A percentile compares a stretch with the other conserved stretches of the same genome.
These are phyloP conservation scores for Pseudopithomyces maydicus DNA, from an alignment of 2,329 filamentous ascomycete species.

Conservation along the genomic window DNA sequence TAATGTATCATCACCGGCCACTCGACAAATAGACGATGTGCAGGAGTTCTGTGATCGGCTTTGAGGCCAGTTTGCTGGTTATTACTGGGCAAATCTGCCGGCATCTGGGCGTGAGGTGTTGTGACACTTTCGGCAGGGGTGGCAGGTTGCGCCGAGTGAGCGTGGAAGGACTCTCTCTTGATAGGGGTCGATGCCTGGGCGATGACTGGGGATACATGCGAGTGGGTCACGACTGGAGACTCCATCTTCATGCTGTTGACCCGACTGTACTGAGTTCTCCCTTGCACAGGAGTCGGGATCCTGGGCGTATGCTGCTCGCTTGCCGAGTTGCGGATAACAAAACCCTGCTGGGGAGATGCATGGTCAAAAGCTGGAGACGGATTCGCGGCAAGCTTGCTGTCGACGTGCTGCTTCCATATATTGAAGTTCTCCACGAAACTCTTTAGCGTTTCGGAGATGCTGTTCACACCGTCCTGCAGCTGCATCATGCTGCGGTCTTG, in stretches of 20 bases:
- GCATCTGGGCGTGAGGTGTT: slow-evolving; percentile 28
- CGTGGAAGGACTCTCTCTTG: slow-evolving; percentile 34
- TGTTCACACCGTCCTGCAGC: slow-evolving; percentile 52
- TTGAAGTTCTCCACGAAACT: slow-evolving; percentile 38
- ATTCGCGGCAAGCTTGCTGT: slow-evolving; percentile 29
- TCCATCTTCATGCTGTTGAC: slow-evolving; percentile 43
- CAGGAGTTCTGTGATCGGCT: slow-evolving; percentile 87
- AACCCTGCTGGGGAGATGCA: slow-evolving; percentile 36
- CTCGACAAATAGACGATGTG: slow-evolving; percentile 73
- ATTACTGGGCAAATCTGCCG: slow-evolving; percentile 1
- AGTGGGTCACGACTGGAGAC: slow-evolving; percentile 33
- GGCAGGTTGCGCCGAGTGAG: slow-evolving; percentile 32
- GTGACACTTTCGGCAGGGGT: slow-evolving; percentile 41
- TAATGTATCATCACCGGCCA: slow-evolving; percentile 64
- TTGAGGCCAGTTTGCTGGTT: slow-evolving; percentile 61
- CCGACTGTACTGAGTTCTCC: slow-evolving; percentile 28
- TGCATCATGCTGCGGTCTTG: slow-evolving; percentile 58
- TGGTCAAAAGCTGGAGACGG: slow-evolving; percentile 25
- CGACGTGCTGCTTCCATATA: slow-evolving; percentile 39
- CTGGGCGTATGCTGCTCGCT: slow-evolving; percentile 33
- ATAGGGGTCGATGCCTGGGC: slow-evolving; percentile 34
- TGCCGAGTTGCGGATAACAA: slow-evolving; percentile 21
- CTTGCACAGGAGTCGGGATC: slow-evolving; percentile 37
- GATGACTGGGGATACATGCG: slow-evolving; percentile 31
- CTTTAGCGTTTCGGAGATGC: slow-evolving; percentile 36